Percentiles rank a stretch among this genome's conserved stretches.
These are phyloP conservation scores for Cladosporium halotolerans DNA, from an alignment of 2,329 filamentous ascomycete species.

Conservation along the genomic window DNA sequence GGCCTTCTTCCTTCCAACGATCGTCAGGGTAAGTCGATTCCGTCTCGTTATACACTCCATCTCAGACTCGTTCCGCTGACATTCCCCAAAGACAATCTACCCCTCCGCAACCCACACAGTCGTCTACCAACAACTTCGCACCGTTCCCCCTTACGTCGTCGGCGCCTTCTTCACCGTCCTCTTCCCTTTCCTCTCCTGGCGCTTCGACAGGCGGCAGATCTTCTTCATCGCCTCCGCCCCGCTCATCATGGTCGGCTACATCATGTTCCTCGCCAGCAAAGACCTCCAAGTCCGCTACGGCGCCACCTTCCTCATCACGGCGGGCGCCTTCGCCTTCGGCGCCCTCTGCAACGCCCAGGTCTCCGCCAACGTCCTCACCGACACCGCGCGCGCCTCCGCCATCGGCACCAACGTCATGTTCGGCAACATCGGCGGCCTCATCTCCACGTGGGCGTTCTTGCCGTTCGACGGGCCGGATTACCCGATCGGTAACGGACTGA, in stretches of 20 bases:
- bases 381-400: conserved; percentile 61
- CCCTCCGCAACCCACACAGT: conserved; percentile 42
- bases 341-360: conserved; percentile 62
- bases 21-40: conserved; percentile 42
- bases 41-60: not conserved
- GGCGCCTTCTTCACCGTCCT: conserved; percentile 61
- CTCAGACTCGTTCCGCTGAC: not conserved
- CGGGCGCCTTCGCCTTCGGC: conserved; percentile 58
- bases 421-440: conserved; percentile 58
- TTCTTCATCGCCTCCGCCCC: conserved; percentile 57
- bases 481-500: conserved; percentile 65
- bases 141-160: conserved; percentile 64
- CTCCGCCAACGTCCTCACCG: conserved; percentile 64
- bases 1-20: conserved; percentile 64
- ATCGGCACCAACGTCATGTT: conserved; percentile 66
- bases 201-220: conserved; percentile 49
- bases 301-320: conserved; percentile 63
- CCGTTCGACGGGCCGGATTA: conserved; percentile 59
- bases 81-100: conserved; percentile 50
- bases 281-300: conserved; percentile 55
- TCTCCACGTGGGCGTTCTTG: conserved; percentile 35
- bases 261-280: conserved; percentile 59
- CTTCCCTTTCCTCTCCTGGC: conserved; percentile 57
- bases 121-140: conserved; percentile 61
- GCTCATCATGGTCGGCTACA: conserved; percentile 62